Percentiles rank a stretch among this genome's conserved stretches.
Conservation (phyloP, 2,329 filamentous ascomycete species). For the Grosmannia clavigera region DNA sequence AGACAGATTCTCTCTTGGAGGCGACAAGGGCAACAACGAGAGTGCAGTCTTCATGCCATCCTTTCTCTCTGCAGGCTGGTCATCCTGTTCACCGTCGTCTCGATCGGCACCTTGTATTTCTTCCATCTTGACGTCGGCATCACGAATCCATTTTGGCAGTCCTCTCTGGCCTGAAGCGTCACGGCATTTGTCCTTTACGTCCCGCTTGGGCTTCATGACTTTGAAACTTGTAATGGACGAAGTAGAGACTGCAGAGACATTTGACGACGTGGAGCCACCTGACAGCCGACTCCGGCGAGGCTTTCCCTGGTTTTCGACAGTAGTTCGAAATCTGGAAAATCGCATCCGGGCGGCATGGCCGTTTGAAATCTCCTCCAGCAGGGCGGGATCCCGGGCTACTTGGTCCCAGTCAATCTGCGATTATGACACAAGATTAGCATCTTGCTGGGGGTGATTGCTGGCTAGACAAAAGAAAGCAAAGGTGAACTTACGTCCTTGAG, state of each 20-base stretch:
- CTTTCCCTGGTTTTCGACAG: conserved; percentile 20
- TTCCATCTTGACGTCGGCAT: neutral
- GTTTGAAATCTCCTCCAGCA: conserved; percentile 42
- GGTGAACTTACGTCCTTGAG: conserved; percentile 41
- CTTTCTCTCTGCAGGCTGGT: neutral
- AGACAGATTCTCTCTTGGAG: neutral
- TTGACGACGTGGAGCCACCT: neutral
- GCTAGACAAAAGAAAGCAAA: neutral
- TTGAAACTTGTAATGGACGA: conserved; percentile 25
- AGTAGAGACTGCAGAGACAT: neutral
- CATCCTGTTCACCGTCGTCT: neutral
- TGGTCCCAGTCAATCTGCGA: conserved; percentile 45
- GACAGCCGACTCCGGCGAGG: neutral
- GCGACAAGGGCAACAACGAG: neutral
- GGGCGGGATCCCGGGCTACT: conserved; percentile 41
- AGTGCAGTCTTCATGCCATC: neutral
- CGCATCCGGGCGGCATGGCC: conserved; percentile 50
- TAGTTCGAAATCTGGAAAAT: conserved; percentile 38
- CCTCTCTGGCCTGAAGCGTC: neutral
- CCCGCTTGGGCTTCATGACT: conserved; percentile 34
- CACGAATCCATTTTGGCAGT: neutral
- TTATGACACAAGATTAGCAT: neutral
- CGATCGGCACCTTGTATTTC: no score
- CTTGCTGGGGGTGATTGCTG: neutral
- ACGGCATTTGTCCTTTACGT: conserved; percentile 13